Conservation (phyloP, 2,329 filamentous ascomycete species). For the Ascochyta viciae-villosae region DNA sequence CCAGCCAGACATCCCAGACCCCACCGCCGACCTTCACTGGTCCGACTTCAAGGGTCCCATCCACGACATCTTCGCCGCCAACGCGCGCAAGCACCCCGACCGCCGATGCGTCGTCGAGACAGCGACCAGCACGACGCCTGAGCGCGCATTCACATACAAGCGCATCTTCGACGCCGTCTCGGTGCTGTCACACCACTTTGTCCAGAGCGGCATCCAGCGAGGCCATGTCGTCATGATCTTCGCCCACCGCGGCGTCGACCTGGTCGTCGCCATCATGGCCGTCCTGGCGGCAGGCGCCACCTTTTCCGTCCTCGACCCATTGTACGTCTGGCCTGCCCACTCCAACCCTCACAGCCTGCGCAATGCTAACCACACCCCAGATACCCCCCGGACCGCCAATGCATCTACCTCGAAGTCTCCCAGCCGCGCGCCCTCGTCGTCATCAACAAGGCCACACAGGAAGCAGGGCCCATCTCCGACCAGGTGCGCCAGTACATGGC, state of each 20-base stretch:
- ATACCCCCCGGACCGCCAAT: constrained; percentile 81
- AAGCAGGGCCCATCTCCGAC: constrained; percentile 68
- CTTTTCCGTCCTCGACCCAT: constrained; percentile 75
- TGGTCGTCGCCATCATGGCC: constrained; percentile 83
- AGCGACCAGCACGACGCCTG: constrained; percentile 58
- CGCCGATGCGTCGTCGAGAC: constrained; percentile 73
- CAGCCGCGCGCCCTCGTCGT: constrained; percentile 74
- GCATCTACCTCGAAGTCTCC: constrained; percentile 82
- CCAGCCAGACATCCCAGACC: constrained; percentile 62
- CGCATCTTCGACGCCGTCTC: constrained; percentile 89
- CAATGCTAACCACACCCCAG: constrained; percentile 47
- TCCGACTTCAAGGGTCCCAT: constrained; percentile 70
- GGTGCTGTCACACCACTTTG: constrained; percentile 78
- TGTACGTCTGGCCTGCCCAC: constrained; percentile 57
- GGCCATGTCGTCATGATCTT: constrained; percentile 96
- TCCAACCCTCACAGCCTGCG: too few relatives aligned
- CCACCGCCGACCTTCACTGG: constrained; percentile 72
- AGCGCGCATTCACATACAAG: constrained; percentile 78
- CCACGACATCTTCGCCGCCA: constrained; percentile 71
- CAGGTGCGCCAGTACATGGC: constrained; percentile 73
- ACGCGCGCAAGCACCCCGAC: constrained; percentile 73
- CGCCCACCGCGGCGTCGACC: constrained; percentile 80
- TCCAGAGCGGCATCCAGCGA: constrained; percentile 72
- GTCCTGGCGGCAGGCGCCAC: constrained; percentile 64
- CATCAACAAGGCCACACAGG: constrained; percentile 74